phyloP scores from a whole-genome alignment of 768 basidiomycete genomes.

The Naematelia aurantialba region DNA sequence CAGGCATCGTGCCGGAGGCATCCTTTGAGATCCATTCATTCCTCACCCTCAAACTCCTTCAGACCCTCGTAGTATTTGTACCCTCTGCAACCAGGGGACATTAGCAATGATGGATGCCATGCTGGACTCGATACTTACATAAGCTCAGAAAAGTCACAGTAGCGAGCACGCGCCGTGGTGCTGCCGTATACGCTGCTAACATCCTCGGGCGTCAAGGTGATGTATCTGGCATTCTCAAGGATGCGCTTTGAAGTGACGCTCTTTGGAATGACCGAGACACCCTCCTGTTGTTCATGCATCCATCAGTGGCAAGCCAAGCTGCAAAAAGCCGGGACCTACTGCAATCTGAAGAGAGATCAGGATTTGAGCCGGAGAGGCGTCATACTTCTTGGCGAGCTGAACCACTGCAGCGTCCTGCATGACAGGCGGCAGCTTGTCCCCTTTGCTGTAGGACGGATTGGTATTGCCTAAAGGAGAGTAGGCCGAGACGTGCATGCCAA shows the following conservation, averaged over 20 bases:
- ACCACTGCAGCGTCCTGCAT: conserved; percentile 61
- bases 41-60: conserved; percentile 9
- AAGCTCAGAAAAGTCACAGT: conserved; percentile 18
- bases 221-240: conserved; percentile 58
- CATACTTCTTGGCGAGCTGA: conserved; percentile 60
- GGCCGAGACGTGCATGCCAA: conserved; percentile 48
- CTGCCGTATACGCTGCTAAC: conserved; percentile 6
- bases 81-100: conserved; percentile 3
- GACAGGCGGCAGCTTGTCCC: conserved; percentile 52
- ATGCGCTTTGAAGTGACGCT: conserved; percentile 67
- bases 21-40: neutral
- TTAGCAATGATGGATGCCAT: too few relatives aligned
- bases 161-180: conserved; percentile 1
- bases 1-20: too few relatives aligned
- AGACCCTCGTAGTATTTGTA: conserved; percentile 18
- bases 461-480: conserved; percentile 70
- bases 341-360: conserved; percentile 13
- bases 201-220: conserved; percentile 2
- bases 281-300: conserved; percentile 54
- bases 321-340: neutral
- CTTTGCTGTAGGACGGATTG: conserved; percentile 10
- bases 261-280: conserved; percentile 68
- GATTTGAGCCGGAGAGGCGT: conserved; percentile 63
- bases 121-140: conserved; percentile 7
- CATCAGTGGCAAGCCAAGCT: conserved; percentile 58